phyloP scores from a whole-genome alignment of 371 early-diverging fungal genomes.

The Blakeslea trispora region DNA sequence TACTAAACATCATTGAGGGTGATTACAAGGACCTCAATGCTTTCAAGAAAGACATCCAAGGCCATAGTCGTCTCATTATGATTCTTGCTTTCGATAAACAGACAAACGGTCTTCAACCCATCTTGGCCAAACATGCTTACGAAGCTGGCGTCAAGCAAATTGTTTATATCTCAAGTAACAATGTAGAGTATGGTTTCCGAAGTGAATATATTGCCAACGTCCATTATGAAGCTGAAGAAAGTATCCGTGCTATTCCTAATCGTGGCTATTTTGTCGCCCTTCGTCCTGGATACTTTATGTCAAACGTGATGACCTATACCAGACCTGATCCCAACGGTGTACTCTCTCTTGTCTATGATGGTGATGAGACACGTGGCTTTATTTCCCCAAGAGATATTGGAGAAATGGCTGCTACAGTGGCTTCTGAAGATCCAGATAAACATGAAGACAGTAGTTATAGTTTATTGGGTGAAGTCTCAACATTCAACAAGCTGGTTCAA shows the following conservation, averaged over 20 bases:
- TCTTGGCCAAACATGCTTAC: neutral
- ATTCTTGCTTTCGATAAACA: neutral
- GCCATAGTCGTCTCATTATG: neutral
- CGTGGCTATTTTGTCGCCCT: constrained; percentile 30
- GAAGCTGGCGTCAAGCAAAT: neutral
- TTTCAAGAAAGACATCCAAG: neutral
- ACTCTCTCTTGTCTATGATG: constrained; percentile 9
- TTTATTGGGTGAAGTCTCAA: constrained; percentile 8
- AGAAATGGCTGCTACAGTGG: constrained; percentile 23
- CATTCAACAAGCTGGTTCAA: constrained; percentile 12
- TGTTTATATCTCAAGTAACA: neutral
- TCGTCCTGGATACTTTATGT: constrained; percentile 39
- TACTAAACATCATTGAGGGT: neutral
- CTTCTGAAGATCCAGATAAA: constrained; percentile 23
- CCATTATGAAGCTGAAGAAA: neutral
- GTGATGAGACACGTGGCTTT: constrained; percentile 8
- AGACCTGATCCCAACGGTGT: neutral
- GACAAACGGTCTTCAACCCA: neutral
- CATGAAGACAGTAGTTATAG: constrained; percentile 23
- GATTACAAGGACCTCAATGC: neutral
- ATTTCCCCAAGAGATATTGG: constrained; percentile 33
- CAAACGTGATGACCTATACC: constrained; percentile 19
- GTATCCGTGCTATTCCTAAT: neutral
- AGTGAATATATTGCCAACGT: neutral
- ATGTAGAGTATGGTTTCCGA: neutral